phyloP scores from a whole-genome alignment of 371 early-diverging fungal genomes.

The Mucor mucedo region DNA sequence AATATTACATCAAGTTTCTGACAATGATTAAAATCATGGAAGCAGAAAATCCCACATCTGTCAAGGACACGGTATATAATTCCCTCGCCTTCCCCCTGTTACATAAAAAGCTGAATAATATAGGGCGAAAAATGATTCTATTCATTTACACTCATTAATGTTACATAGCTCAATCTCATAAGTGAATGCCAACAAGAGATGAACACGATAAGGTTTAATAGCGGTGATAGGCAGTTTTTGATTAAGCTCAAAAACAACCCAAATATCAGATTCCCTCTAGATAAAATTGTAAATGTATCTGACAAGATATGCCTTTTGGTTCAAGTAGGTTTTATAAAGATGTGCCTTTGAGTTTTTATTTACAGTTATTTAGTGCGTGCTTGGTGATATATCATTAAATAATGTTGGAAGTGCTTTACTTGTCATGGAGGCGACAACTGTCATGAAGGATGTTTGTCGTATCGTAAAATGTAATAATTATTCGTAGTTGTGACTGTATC shows the following conservation, averaged over 20 bases:
- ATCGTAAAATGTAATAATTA: constrained; percentile 40
- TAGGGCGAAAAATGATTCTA: too few relatives aligned
- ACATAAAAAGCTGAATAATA: too few relatives aligned
- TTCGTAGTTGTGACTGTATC: neutral
- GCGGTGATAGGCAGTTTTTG: constrained; percentile 56
- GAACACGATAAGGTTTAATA: constrained; percentile 37
- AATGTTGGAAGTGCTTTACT: constrained; percentile 28
- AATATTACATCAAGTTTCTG: constrained; percentile 50
- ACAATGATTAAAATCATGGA: constrained; percentile 47
- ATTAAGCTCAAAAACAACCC: constrained; percentile 42
- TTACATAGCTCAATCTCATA: constrained; percentile 44
- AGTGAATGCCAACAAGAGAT: constrained; percentile 53
- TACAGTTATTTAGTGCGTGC: constrained; percentile 30
- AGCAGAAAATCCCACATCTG: constrained; percentile 17
- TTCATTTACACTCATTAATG: too few relatives aligned
- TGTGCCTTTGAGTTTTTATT: neutral
- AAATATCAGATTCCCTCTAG: constrained; percentile 46
- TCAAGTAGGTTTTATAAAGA: constrained; percentile 35
- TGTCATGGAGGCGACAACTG: constrained; percentile 28
- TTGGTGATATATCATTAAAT: constrained; percentile 45
- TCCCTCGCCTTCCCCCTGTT: neutral
- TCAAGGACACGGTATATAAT: constrained; percentile 40
- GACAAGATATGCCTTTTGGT: constrained; percentile 46
- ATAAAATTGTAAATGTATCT: constrained; percentile 29
- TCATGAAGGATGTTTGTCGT: constrained; percentile 41